phyloP scores from a whole-genome alignment of 176 grass and related monocot species.

The Paspalum vaginatum region DNA sequence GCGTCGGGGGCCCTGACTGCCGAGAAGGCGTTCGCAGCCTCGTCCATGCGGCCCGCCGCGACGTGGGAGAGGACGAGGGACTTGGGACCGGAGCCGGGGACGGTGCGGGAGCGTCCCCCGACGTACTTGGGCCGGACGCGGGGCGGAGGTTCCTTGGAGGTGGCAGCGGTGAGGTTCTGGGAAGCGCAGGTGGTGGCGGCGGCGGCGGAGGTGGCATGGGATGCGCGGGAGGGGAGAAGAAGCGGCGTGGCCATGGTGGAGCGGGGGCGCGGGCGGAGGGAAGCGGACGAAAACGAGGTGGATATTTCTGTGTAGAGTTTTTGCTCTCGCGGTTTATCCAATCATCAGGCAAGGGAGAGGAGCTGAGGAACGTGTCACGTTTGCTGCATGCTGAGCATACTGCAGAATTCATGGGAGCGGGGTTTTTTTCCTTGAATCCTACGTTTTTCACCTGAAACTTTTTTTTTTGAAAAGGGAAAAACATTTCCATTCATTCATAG shows the following conservation, averaged over 20 bases:
- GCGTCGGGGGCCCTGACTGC: slow-evolving; percentile 38
- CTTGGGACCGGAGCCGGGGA: slow-evolving; percentile 17
- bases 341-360: slow-evolving; percentile 26
- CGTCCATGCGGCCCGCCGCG: slow-evolving; percentile 60
- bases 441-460: no score
- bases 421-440: no score
- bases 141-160: slow-evolving; percentile 47
- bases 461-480: no score
- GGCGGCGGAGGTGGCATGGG: slow-evolving; percentile 40
- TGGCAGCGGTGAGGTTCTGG: slow-evolving; percentile 7
- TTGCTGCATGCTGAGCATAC: no score
- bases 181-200: slow-evolving; percentile 20
- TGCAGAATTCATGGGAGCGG: no score
- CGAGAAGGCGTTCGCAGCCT: slow-evolving; percentile 54
- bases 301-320: slow-evolving; percentile 21
- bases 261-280: background rate
- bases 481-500: no score
- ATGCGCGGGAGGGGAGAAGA: slow-evolving; percentile 45
- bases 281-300: background rate
- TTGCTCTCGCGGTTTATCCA: slow-evolving; percentile 35
- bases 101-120: background rate
- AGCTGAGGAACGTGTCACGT: slow-evolving; percentile 28
- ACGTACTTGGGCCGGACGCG: slow-evolving; percentile 30
- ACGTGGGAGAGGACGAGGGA: slow-evolving; percentile 50
- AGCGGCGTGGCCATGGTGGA: slow-evolving; percentile 59